Evolutionary conservation across 2,329 filamentous ascomycete species (phyloP).

Genomic region (Myriosclerotinia scirpicola): DNA sequence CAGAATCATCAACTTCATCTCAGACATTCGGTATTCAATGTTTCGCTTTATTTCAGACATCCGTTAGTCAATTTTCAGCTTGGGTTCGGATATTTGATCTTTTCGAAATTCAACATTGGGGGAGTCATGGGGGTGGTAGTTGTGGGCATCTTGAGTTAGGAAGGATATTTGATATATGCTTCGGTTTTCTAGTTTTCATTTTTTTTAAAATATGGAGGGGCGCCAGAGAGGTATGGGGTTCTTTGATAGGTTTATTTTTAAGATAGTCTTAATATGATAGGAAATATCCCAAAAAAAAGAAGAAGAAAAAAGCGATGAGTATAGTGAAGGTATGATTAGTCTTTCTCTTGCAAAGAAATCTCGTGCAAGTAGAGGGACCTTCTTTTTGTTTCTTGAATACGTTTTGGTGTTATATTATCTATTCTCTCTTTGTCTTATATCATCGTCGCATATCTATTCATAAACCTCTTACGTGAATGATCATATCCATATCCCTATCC

Average conservation of each 20-base stretch:
- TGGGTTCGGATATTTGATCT: background rate
- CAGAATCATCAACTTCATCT: background rate
- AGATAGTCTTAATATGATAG: background rate
- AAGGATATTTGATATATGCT: background rate
- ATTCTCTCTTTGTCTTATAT: background rate
- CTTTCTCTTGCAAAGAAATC: background rate
- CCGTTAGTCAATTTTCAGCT: background rate
- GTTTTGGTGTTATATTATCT: background rate
- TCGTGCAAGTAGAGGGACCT: background rate
- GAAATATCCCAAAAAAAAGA: too few relatives aligned
- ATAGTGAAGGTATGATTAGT: background rate
- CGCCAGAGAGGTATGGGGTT: background rate
- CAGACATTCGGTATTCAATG: background rate
- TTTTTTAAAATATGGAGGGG: background rate
- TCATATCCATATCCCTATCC: background rate
- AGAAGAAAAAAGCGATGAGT: too few relatives aligned
- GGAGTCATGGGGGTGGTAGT: background rate
- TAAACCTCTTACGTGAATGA: background rate
- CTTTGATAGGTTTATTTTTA: background rate
- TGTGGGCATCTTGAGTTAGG: too few relatives aligned
- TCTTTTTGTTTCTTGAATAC: background rate
- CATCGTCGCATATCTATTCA: background rate
- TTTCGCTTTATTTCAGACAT: background rate
- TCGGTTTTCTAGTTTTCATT: background rate
- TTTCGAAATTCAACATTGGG: background rate